These are phyloP conservation scores for Exophiala sp. DNA, from an alignment of 2,329 filamentous ascomycete species.

Conservation along the genomic window DNA sequence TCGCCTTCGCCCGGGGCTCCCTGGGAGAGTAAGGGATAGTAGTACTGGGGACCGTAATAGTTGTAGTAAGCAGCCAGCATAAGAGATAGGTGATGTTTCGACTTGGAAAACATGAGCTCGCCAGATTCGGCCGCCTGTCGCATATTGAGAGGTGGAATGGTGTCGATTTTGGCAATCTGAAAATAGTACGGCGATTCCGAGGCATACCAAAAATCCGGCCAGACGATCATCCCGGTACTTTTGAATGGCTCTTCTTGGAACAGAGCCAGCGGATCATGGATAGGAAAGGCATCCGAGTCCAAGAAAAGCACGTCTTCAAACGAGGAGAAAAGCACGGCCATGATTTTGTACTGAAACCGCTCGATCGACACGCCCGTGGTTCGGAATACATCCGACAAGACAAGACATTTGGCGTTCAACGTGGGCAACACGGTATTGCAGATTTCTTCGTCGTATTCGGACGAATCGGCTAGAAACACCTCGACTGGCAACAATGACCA, in stretches of 20 bases:
- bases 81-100: conserved; percentile 38
- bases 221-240: conserved; percentile 50
- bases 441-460: conserved; percentile 36
- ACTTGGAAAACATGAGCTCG: conserved; percentile 43
- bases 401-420: conserved; percentile 38
- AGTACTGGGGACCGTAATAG: conserved; percentile 41
- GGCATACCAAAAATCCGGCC: conserved; percentile 51
- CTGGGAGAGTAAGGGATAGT: conserved; percentile 44
- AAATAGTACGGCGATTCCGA: conserved; percentile 42
- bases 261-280: conserved; percentile 40
- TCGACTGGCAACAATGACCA: conserved; percentile 39
- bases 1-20: conserved; percentile 47
- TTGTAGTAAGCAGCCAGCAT: conserved; percentile 49
- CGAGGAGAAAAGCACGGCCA: conserved; percentile 53
- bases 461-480: conserved; percentile 37
- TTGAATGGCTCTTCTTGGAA: conserved; percentile 50
- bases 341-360: conserved; percentile 51
- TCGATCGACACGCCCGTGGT: conserved; percentile 20
- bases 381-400: conserved; percentile 31
- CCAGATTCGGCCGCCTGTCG: conserved; percentile 41
- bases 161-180: conserved; percentile 35
- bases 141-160: conserved; percentile 32
- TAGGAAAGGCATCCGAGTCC: conserved; percentile 53
- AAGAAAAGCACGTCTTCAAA: conserved; percentile 56
- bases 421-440: conserved; percentile 37